Base-by-base conservation (phyloP, 352 stramenopile genomes). In the Elongisporangium prolatum region DNA sequence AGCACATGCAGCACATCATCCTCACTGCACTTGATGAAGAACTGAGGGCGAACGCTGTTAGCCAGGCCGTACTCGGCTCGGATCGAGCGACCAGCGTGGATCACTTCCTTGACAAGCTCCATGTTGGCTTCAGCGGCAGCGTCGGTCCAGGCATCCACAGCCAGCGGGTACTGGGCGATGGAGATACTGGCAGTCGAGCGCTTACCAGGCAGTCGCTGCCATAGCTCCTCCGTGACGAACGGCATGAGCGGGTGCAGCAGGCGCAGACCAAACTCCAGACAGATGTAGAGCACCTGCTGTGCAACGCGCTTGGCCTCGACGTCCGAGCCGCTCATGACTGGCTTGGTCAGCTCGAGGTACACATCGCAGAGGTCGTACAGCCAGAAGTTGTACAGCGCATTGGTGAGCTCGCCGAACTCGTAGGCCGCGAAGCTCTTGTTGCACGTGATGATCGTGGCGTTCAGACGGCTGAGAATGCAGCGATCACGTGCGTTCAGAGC, bases 331-430 rank as follows among this genome's bases (percentile, higher is more conserved):
- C 48, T 70, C 50, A 99, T 88, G 21, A 99, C 87, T 14, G 97
- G 97, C 83, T 99, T 99, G 72, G 97, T 96, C 55, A 99, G 77
- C 83, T 99, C 98, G n/a, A 99, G 86, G 75, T 99, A 99, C 48
- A 99, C 89, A 72, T 99, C 96, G 63, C 97, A 99, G 10, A 99
- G 74, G 59, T 99, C 96, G 72, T 99, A 97, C 44, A 99, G 82
- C 92, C 96, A 99, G 71, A 99, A 98, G 56, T 88, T 85, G 83
- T 99, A 98, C n/a, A 98, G 69, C 28, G 88, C 77, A 54, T 93
- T 95, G 54, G 97, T 98, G 24, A 97, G 77, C 63, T 98, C 92
- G 24, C 94, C 96, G 74, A 99, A 99, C 61, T 97, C 88, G 78
- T 98, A 99, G 28, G 77, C 80, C 14, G 71, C 74, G 62, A 99